These are phyloP conservation scores for Fennellomyces sp. DNA, from an alignment of 371 early-diverging fungal genomes.

Conservation along the genomic window DNA sequence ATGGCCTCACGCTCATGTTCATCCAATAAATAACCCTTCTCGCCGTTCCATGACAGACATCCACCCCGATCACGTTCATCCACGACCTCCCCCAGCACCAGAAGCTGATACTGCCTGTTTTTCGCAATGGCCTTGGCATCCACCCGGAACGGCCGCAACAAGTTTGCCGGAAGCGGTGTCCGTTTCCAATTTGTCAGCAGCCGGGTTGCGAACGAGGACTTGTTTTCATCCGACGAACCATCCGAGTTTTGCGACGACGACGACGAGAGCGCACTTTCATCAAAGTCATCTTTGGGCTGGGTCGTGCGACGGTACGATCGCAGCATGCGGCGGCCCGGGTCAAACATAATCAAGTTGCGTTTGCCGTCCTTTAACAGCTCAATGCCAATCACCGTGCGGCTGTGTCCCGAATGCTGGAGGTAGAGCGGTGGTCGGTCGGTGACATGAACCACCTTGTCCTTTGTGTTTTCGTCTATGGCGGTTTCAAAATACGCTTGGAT, in stretches of 20 bases:
- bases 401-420: constrained; percentile 79
- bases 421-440: constrained; percentile 72
- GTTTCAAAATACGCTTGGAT: constrained; percentile 56
- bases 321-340: constrained; percentile 61
- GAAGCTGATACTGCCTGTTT: constrained; percentile 45
- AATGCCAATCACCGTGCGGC: constrained; percentile 71
- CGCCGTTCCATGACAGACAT: constrained; percentile 28
- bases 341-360: constrained; percentile 66
- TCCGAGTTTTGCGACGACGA: not conserved
- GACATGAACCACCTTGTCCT: constrained; percentile 25
- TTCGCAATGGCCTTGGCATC: constrained; percentile 46
- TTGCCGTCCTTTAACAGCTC: constrained; percentile 52
- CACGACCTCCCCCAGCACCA: constrained; percentile 41
- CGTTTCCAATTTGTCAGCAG: constrained; percentile 14
- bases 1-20: constrained; percentile 37
- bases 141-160: constrained; percentile 40
- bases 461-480: not conserved
- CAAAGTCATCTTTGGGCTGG: constrained; percentile 16
- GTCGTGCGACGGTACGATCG: constrained; percentile 26
- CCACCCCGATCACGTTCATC: constrained; percentile 29
- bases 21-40: constrained; percentile 31
- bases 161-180: constrained; percentile 21
- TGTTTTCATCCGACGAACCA: constrained; percentile 8
- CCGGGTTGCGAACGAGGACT: constrained; percentile 15
- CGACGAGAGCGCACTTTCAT: constrained; percentile 8